phyloP scores from a whole-genome alignment of 78 protist species.

The Monocercomonoides exilis region DNA sequence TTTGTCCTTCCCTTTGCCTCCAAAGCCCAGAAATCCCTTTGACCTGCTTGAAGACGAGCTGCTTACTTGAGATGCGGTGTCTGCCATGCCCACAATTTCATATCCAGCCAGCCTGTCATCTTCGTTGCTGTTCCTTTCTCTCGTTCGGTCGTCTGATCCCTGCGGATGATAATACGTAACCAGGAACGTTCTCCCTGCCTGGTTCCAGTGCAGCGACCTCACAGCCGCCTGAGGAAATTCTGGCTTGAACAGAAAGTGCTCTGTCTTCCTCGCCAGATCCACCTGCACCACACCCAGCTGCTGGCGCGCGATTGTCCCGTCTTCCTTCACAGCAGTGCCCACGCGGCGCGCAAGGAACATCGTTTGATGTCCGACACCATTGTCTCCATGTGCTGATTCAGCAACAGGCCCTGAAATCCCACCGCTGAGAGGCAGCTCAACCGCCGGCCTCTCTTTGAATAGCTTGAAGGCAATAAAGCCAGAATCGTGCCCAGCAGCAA shows the following conservation, averaged over 20 bases:
- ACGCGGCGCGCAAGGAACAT: not conserved
- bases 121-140: not conserved
- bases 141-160: not conserved
- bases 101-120: not conserved
- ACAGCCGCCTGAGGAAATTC: not conserved
- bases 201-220: not conserved
- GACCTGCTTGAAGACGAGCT: not conserved
- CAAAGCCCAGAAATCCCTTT: not conserved
- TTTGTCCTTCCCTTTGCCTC: not conserved
- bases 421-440: no score
- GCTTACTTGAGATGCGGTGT: not conserved
- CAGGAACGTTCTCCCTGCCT: not conserved
- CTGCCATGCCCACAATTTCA: not conserved
- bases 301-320: not conserved
- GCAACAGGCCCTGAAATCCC: no score
- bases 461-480: conserved; percentile 89
- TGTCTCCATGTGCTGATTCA: not conserved
- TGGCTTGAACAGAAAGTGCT: not conserved
- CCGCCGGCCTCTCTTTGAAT: conserved; percentile 89
- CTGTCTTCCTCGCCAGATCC: not conserved
- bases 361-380: not conserved
- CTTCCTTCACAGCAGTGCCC: not conserved
- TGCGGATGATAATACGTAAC: not conserved
- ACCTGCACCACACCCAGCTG: not conserved
- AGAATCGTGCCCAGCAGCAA: conserved; percentile 74